Conservation (phyloP, 2,329 filamentous ascomycete genomes). For the Ophiostoma tasmaniense region DNA sequence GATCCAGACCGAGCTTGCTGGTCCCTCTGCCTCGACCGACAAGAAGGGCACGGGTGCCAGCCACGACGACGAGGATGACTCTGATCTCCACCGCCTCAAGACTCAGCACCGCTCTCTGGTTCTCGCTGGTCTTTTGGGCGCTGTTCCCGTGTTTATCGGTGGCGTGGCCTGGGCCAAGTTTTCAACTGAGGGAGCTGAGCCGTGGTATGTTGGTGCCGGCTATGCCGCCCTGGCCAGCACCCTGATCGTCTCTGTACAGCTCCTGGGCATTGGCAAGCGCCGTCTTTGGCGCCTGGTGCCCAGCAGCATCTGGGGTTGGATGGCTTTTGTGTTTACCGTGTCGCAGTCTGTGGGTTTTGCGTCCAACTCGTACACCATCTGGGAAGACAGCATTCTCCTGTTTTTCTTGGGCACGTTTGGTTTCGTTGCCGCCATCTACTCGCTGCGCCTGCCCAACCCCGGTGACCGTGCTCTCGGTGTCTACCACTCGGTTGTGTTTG, state of each 20-base stretch:
- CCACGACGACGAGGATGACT: slow-evolving; percentile 38
- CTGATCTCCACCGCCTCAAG: slow-evolving; percentile 46
- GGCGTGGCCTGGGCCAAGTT: slow-evolving; percentile 7
- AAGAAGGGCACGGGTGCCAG: not conserved
- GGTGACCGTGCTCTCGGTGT: slow-evolving; percentile 66
- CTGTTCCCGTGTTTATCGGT: slow-evolving; percentile 22
- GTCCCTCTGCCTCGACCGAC: not conserved
- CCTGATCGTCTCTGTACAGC: slow-evolving; percentile 32
- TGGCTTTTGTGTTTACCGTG: slow-evolving; percentile 71
- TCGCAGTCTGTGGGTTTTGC: slow-evolving; percentile 89
- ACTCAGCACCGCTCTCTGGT: slow-evolving; percentile 33
- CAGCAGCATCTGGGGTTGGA: slow-evolving; percentile 78
- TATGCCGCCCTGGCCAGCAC: slow-evolving; percentile 39
- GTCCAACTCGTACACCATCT: slow-evolving; percentile 96
- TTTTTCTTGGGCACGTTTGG: slow-evolving; percentile 90
- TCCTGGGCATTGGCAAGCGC: slow-evolving; percentile 35
- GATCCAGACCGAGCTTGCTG: slow-evolving; percentile 29
- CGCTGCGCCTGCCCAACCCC: slow-evolving; percentile 60
- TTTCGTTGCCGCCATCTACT: slow-evolving; percentile 61
- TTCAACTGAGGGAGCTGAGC: slow-evolving; percentile 19
- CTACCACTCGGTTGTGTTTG: slow-evolving; percentile 78
- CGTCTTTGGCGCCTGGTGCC: slow-evolving; percentile 50
- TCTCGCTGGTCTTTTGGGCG: slow-evolving; percentile 30
- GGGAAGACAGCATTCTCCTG: slow-evolving; percentile 90
- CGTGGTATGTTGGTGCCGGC: slow-evolving; percentile 34